Base-by-base conservation (phyloP, 352 stramenopile species). In the Globisporangium megalacanthum region DNA sequence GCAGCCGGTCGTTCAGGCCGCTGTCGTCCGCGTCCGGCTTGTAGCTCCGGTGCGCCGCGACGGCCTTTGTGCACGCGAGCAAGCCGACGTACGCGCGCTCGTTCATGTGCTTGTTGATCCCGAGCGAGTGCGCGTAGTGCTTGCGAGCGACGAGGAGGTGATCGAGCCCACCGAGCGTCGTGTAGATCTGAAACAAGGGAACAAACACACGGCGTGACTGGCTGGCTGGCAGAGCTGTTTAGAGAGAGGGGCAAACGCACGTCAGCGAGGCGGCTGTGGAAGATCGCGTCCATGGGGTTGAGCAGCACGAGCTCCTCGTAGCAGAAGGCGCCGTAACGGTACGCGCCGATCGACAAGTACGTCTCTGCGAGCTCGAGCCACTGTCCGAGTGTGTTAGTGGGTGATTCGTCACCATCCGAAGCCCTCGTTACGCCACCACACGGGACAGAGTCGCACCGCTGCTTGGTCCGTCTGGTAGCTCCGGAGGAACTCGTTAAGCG, bases 251-350 rank as follows among this genome's bases (percentile, higher is more conserved):
- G 19, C 29, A 4, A n/a, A 74, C 69, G 50, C 61, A 86, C 69
- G 31, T 90, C 80, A 13, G 69, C 80, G 36, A 90, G 62, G 46
- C 78, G 76, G 54, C 67, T 79, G 60, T 88, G 77, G 44, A 66
- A 75, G 54, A 87, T 82, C 53, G 75, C 62, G 60, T 86, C 77
- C 66, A 86, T 77, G 8, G 80, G 80, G 50, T 88, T 88, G 22
- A 87, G 59, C 55, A 90, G 62, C 52, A 87, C 70, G 41, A 90
- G 61, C 61, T 90, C 80, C 44, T 90, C 80, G 58, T 85, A 90
- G 64, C 80, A 90, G 54, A 88, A 90, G 9, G 75, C 70, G 8
- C 66, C 77, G 64, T 87, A 83, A 44, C 65, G 65, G 56, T 83
- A 88, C 46, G 74, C 64, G 31, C 72, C 76, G 20, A 78, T 64